phyloP scores from a whole-genome alignment of 306 rosid genomes.

The Cicer judaicum region DNA sequence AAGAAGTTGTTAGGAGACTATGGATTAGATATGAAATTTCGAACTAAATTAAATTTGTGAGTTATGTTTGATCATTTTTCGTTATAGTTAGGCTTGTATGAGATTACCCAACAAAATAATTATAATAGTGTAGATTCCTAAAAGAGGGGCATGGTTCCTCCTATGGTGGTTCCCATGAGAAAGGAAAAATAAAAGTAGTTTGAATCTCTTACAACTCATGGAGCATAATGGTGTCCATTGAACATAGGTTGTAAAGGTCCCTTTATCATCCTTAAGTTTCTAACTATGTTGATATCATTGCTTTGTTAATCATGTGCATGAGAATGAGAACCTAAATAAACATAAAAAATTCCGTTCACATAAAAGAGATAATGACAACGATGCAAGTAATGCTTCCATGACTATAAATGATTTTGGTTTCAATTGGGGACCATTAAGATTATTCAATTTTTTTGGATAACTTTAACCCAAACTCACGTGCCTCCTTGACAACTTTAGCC shows the following conservation, averaged over 20 bases:
- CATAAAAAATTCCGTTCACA: no score
- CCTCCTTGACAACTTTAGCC: constrained; percentile 40
- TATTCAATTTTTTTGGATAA: constrained; percentile 23
- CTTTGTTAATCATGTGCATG: constrained; percentile 49
- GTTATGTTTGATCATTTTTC: no score
- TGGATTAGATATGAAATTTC: no score
- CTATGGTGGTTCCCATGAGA: constrained; percentile 45
- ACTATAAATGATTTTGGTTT: constrained; percentile 31
- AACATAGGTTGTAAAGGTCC: constrained; percentile 61
- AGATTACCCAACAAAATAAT: not conserved
- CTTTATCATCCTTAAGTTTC: constrained; percentile 25
- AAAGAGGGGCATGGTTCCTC: constrained; percentile 24
- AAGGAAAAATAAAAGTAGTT: constrained; percentile 8
- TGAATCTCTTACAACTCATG: constrained; percentile 51
- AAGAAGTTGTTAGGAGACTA: no score
- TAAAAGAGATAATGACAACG: constrained; percentile 7
- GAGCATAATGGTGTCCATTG: constrained; percentile 48
- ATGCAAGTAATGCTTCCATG: constrained; percentile 40
- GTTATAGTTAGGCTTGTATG: no score
- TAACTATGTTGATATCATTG: constrained; percentile 42
- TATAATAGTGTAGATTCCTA: constrained; percentile 30
- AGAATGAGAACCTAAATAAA: constrained; percentile 37
- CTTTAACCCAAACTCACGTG: constrained; percentile 51
- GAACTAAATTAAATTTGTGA: no score
- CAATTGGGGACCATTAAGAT: constrained; percentile 47